phyloP scores from a whole-genome alignment of 2,329 filamentous ascomycete genomes.

The Paecilomyces dactylethromorphus region DNA sequence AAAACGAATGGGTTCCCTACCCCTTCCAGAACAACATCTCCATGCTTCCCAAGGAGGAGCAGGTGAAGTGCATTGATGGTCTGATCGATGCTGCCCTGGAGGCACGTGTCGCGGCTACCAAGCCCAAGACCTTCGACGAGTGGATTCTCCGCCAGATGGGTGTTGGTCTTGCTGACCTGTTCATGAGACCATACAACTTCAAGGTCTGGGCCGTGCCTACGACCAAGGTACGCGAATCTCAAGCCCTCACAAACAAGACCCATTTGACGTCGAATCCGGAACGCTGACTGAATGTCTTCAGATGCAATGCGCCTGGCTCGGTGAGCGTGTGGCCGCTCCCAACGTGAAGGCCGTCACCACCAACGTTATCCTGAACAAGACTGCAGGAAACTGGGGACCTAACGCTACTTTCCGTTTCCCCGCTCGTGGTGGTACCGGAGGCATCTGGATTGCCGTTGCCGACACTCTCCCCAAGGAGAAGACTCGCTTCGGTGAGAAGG shows the following conservation, averaged over 20 bases:
- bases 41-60: constrained; percentile 94
- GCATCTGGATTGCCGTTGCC: constrained; percentile 97
- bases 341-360: constrained; percentile 88
- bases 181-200: constrained; percentile 99
- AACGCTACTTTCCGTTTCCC: constrained; percentile 99
- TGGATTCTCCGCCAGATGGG: constrained; percentile 95
- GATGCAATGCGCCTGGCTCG: constrained; percentile 99
- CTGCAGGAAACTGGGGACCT: constrained; percentile 94
- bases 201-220: constrained; percentile 99
- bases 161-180: constrained; percentile 80
- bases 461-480: constrained; percentile 89
- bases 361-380: constrained; percentile 94
- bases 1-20: constrained; percentile 94
- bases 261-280: background rate
- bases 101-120: constrained; percentile 76
- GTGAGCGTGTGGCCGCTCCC: constrained; percentile 94
- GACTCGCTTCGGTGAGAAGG: constrained; percentile 79
- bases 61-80: constrained; percentile 88
- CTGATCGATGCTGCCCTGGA: constrained; percentile 92
- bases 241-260: background rate
- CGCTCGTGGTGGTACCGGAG: constrained; percentile 87
- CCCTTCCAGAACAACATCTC: constrained; percentile 99
- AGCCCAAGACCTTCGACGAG: constrained; percentile 96
- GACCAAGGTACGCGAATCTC: constrained; percentile 63
- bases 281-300: constrained; percentile 28